Evolutionary conservation across 441 rosid species (phyloP).

Genomic region (Syzygium malaccense): DNA sequence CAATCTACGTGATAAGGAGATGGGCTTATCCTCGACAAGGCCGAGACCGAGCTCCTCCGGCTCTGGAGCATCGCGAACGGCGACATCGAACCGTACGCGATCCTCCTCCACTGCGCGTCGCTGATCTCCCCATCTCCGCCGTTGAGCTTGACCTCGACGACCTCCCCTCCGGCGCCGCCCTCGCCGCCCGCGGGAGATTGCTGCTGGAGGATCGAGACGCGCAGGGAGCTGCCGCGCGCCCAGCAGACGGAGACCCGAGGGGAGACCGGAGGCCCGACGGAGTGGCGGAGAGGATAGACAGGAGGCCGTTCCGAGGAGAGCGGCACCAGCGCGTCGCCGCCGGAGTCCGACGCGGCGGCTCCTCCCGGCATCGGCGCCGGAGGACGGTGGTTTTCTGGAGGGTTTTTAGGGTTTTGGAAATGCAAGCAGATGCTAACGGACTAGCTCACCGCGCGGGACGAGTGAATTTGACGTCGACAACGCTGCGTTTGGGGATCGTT

Average conservation of each 20-base stretch:
- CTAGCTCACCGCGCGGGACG: not conserved
- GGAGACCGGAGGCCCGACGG: slow-evolving; percentile 57
- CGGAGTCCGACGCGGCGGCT: slow-evolving; percentile 19
- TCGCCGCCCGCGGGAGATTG: slow-evolving; percentile 9
- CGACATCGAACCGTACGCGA: slow-evolving; percentile 79
- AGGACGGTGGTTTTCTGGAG: not conserved
- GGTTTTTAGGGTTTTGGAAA: not conserved
- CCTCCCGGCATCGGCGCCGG: slow-evolving; percentile 37
- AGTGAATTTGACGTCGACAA: not conserved
- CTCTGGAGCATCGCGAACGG: slow-evolving; percentile 89
- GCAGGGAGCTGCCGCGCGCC: slow-evolving; percentile 80
- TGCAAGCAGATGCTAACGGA: not conserved
- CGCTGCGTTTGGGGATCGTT: not conserved
- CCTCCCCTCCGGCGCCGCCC: slow-evolving; percentile 51
- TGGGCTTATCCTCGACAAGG: slow-evolving; percentile 44
- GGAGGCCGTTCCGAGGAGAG: slow-evolving; percentile 22
- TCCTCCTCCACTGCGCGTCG: slow-evolving; percentile 69
- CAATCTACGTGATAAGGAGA: slow-evolving; percentile 63
- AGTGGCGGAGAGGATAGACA: slow-evolving; percentile 54
- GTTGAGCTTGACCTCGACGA: slow-evolving; percentile 61
- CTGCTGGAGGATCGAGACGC: slow-evolving; percentile 39
- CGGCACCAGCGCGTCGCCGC: slow-evolving; percentile 36
- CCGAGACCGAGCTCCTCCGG: slow-evolving; percentile 49
- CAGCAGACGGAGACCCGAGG: slow-evolving; percentile 71
- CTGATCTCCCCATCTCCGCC: slow-evolving; percentile 57